phyloP scores from a whole-genome alignment of 352 stramenopile genomes.

The Globisporangium orthogonon region DNA sequence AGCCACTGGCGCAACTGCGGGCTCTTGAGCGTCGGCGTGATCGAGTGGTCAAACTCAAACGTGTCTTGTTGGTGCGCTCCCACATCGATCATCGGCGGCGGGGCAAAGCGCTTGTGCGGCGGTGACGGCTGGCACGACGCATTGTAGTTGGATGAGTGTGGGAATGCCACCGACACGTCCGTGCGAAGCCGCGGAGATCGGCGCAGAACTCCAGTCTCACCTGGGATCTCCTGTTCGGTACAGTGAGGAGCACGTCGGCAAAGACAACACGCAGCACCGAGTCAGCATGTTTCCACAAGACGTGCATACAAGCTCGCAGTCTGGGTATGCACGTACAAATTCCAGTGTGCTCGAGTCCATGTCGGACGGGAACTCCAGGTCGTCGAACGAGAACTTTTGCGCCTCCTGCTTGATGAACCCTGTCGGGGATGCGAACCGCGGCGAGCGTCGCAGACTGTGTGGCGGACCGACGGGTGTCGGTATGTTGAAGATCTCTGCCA shows the following conservation, averaged over 20 bases:
- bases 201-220: constrained; percentile 56
- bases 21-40: constrained; percentile 84
- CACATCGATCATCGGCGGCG: constrained; percentile 67
- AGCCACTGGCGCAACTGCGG: constrained; percentile 80
- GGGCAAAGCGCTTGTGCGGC: constrained; percentile 65
- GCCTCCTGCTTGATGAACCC: constrained; percentile 66
- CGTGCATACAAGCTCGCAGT: neutral
- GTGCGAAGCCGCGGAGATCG: constrained; percentile 75
- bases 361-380: constrained; percentile 68
- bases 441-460: constrained; percentile 68
- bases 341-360: constrained; percentile 67
- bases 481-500: constrained; percentile 79
- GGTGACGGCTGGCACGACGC: constrained; percentile 44
- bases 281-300: neutral
- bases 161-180: constrained; percentile 81
- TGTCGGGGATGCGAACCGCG: constrained; percentile 59
- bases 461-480: constrained; percentile 52
- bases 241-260: too few relatives aligned
- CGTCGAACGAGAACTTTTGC: constrained; percentile 84
- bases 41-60: constrained; percentile 83
- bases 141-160: constrained; percentile 42
- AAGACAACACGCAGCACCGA: neutral
- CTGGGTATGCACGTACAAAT: constrained; percentile 43
- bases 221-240: constrained; percentile 62
- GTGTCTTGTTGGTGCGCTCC: constrained; percentile 64